phyloP scores from a whole-genome alignment of 257 asterid genomes.

The Leonotis leonurus region DNA sequence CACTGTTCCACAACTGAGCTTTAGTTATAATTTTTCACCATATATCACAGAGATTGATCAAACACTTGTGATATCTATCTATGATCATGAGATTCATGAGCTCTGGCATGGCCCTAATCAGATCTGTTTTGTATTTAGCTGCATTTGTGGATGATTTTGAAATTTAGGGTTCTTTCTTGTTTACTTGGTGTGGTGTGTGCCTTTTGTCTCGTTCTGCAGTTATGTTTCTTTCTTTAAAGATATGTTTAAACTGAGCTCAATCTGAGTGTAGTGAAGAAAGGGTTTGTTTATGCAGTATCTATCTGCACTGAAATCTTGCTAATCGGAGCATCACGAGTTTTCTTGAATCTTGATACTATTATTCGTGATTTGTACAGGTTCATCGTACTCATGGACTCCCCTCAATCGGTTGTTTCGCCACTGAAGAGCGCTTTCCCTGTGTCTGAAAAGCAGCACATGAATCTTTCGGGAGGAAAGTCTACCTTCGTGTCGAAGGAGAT shows the following conservation, averaged over 20 bases:
- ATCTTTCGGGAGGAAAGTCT: slow-evolving; percentile 24
- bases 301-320: not conserved
- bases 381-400: slow-evolving; percentile 71
- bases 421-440: slow-evolving; percentile 57
- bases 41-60: not conserved
- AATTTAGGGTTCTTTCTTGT: not conserved
- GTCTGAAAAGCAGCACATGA: slow-evolving; percentile 47
- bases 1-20: not conserved
- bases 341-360: not conserved
- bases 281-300: not conserved
- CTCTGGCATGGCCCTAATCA: slow-evolving; percentile 8
- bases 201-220: not conserved
- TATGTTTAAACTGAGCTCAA: not conserved
- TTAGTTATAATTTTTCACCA: not conserved
- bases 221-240: not conserved
- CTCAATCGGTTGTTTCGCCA: slow-evolving; percentile 85
- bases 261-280: too few species aligned
- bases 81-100: slow-evolving; percentile 6
- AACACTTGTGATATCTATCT: not conserved
- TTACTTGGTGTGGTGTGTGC: not conserved
- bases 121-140: slow-evolving; percentile 18
- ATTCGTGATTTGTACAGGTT: slow-evolving; percentile 31
- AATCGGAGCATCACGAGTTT: not conserved
- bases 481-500: slow-evolving; percentile 25
- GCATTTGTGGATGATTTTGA: slow-evolving; percentile 6